Evolutionary conservation across 2,329 filamentous ascomycete species (phyloP).

Genomic region (Acrodontium crateriforme): DNA sequence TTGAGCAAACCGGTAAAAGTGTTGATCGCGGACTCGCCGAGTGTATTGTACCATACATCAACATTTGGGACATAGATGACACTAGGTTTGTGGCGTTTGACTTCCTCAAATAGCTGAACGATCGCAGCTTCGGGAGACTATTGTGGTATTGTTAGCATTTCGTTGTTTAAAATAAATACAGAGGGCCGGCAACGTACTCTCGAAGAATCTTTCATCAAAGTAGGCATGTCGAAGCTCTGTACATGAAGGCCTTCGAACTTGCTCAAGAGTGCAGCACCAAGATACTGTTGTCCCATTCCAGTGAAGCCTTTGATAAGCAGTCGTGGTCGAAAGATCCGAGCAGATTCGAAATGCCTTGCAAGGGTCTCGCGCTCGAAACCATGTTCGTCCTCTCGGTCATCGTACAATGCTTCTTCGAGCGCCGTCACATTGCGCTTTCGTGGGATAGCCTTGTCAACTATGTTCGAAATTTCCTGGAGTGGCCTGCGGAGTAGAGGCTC

Average conservation of each 20-base stretch:
- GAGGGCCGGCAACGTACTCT: constrained; percentile 42
- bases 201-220: constrained; percentile 67
- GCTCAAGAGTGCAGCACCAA: constrained; percentile 73
- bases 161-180: constrained; percentile 1
- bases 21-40: constrained; percentile 51
- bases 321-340: constrained; percentile 76
- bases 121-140: constrained; percentile 70
- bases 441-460: constrained; percentile 60
- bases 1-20: constrained; percentile 74
- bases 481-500: constrained; percentile 69
- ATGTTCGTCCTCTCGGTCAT: constrained; percentile 65
- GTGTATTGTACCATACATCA: constrained; percentile 69
- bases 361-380: constrained; percentile 76
- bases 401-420: constrained; percentile 88
- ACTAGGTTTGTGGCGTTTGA: constrained; percentile 86
- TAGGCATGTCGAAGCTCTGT: constrained; percentile 84
- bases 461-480: constrained; percentile 50
- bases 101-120: constrained; percentile 80
- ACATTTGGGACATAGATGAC: constrained; percentile 90
- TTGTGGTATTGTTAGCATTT: constrained; percentile 4
- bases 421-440: constrained; percentile 77
- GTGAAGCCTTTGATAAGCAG: constrained; percentile 67
- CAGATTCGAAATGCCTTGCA: constrained; percentile 61
- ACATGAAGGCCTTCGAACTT: constrained; percentile 90
- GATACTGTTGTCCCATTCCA: constrained; percentile 90